Percentiles rank a stretch among this genome's conserved stretches.
phyloP scores from a whole-genome alignment of 345 rosid species.

The Psidium guajava region DNA sequence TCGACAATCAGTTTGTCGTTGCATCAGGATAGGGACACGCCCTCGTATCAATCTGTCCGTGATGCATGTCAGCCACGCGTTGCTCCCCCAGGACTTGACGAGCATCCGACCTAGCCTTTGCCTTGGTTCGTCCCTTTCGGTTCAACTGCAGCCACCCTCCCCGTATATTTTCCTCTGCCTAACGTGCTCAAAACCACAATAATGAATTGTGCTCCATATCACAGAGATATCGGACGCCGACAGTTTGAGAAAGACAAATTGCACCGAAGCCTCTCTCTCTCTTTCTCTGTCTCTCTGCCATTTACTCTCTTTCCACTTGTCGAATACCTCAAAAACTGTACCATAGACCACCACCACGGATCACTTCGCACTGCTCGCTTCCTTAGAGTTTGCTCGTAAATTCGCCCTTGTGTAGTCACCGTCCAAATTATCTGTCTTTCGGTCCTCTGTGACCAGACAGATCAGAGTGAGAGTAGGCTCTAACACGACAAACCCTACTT shows the following conservation, averaged over 20 bases:
- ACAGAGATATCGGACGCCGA: neutral
- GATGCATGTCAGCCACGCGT: neutral
- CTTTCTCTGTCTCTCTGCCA: neutral
- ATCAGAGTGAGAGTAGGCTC: neutral
- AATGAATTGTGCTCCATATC: neutral
- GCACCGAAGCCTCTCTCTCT: neutral
- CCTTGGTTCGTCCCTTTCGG: neutral
- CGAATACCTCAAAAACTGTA: neutral
- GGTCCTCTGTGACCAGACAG: neutral
- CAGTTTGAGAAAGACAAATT: neutral
- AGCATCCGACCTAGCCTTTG: neutral
- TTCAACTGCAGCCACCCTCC: neutral
- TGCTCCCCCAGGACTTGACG: neutral
- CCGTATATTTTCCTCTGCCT: neutral
- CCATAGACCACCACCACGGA: neutral
- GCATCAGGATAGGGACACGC: neutral
- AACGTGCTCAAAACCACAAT: neutral
- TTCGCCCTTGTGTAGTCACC: neutral
- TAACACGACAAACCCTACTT: neutral
- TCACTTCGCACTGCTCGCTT: neutral
- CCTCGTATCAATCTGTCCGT: neutral
- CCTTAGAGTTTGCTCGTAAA: neutral
- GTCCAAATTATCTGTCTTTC: neutral
- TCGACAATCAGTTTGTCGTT: neutral
- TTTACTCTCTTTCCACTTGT: neutral